Evolutionary conservation across 2,329 filamentous ascomycete genomes (phyloP), one percentile per base, ranked within the genome.

Genomic region (Fusarium sarcochroum): DNA sequence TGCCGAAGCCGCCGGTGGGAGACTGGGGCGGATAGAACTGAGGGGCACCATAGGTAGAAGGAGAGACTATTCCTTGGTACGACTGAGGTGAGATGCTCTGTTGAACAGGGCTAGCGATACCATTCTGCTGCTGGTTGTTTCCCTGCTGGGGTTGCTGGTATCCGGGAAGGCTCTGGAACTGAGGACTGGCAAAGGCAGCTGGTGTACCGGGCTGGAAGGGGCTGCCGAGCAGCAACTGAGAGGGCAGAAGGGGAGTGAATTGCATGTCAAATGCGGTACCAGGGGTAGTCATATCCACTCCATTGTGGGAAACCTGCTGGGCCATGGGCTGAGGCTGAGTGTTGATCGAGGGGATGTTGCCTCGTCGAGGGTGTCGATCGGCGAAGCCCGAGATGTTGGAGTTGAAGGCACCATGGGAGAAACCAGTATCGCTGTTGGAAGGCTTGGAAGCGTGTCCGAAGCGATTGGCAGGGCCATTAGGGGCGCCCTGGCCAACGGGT

Each of bases 131-230:
- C 68, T 86, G 84, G 65, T 83, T 82, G 68, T 82, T 81, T 70
- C 87, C 86, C 65, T 85, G 83, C 65, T 82, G 80, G 18, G 76
- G 78, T 76, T 88, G 86, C 74, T 94, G 88, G 81, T 96, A 97
- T 66, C 86, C 89, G 62, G 90, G 88, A 78, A 96, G 90, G 78
- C 87, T 94, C 79, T 96, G 91, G 80, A 98, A 99, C 79, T 98
- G 94, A 38, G 94, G 92, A 70, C 92, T 97, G 65, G 91, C 90
- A 81, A 98, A 98, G 37, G 93, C 91, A 34, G 91, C 93, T 6
- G 95, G 95, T 7, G 93, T 97, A 41, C 94, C 96, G 15, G 96
- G 94, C 82, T 98, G 96, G 82, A 98, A 98, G 18, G 96, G 96
- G 80, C 94, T 98, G 47, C 96, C 96, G 50, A 98, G 91, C 25